Evolutionary conservation across 495 filamentous ascomycete genomes (phyloP).

Genomic region (Cudoniella acicularis): DNA sequence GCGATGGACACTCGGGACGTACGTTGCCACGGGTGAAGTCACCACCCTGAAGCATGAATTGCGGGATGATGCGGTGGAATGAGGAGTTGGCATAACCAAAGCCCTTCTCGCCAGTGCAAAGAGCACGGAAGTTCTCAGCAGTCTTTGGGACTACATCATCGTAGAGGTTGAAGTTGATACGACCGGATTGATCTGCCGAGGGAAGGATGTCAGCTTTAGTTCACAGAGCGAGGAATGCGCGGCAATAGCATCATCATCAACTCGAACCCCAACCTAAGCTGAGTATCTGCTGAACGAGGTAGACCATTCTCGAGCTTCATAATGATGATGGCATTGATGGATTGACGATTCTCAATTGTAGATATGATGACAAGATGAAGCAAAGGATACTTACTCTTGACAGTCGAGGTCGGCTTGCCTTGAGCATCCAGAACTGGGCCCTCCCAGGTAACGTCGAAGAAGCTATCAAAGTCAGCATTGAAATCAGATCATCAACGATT

Average conservation of each 20-base stretch:
- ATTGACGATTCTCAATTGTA: not conserved
- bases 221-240: not conserved
- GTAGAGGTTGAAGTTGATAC: conserved; percentile 89
- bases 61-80: conserved; percentile 94
- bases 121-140: conserved; percentile 86
- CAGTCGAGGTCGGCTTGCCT: conserved; percentile 51
- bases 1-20: conserved; percentile 29
- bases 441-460: conserved; percentile 65
- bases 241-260: not conserved
- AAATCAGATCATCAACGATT: not conserved
- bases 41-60: conserved; percentile 99
- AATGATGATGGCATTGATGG: not conserved
- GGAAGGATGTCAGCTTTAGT: conserved; percentile 7
- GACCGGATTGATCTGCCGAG: conserved; percentile 62
- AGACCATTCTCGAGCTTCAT: not conserved
- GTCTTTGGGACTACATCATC: conserved; percentile 87
- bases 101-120: conserved; percentile 83
- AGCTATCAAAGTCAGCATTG: conserved; percentile 28
- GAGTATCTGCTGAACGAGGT: not conserved
- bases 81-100: conserved; percentile 66
- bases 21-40: conserved; percentile 98
- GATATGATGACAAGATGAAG: not conserved
- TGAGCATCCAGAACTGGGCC: conserved; percentile 57
- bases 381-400: conserved; percentile 54
- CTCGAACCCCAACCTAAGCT: not conserved